Base-by-base conservation (phyloP, 148 eudicot genomes). In the Spergularia bocconei region DNA sequence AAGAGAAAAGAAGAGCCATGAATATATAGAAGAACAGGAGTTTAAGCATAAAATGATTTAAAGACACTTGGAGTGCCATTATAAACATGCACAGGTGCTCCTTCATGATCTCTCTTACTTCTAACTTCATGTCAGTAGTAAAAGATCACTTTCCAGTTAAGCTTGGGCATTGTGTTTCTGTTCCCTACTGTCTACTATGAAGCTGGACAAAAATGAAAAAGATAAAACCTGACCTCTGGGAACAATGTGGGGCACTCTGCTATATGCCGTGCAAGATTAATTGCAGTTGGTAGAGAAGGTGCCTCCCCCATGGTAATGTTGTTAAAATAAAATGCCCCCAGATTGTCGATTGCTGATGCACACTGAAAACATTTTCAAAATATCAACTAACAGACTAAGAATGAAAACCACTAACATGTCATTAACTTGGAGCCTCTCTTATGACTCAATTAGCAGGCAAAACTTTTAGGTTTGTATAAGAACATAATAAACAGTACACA, bases 251-350 rank as follows among this genome's bases (percentile, higher is more conserved):
- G 96, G 72, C 97, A 92, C 77, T 90, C 99, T 71, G 86, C 83
- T 77, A 95, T 82, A 84, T 90, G 94, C 69, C 86, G 90, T 58
- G 93, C 88, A 76, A 95, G 91, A 77, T 83, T 92, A 81, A 88
- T 76, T 63, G 97, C 88, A 75, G 97, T 91, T 61, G 93, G 92
- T 77, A 85, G 84, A 53, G 90, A 82, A 73, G 96, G 90, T 50
- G 89, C 91, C 65, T 95, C 98, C 69, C 96, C 97, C 86, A 89
- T 83, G 70, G 96, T 95, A 74, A 95, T 86, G 87, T 92, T 88
- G 81, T 92, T 88, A 84, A 92, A 95, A 84, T 95, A 95, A 78
- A 80, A 95, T 71, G 96, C 80, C 70, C 96, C 98, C 85, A 95
- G 80, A 80, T 92, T 85, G 75, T 95, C 98, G 68, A 95, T 81